Percentiles rank a stretch among this genome's conserved stretches.
These are phyloP conservation scores for Hyphopichia wangnamkhiaoensis DNA, from an alignment of 1,139 yeast species.

Conservation along the genomic window DNA sequence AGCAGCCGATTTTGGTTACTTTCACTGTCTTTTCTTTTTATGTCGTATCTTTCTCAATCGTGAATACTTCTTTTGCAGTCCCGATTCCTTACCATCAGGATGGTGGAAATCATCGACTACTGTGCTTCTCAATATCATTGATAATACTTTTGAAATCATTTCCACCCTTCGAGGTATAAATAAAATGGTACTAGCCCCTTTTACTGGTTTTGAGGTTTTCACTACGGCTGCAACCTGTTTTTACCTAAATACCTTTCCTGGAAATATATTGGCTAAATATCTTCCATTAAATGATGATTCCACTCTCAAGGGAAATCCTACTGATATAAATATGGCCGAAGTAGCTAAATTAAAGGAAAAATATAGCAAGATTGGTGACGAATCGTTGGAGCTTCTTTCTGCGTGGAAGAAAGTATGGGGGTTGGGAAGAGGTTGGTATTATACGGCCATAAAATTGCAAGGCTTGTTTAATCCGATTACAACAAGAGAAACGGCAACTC, in stretches of 20 bases:
- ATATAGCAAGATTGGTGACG: constrained; percentile 19
- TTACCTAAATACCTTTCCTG: constrained; percentile 32
- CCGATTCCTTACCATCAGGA: constrained; percentile 26
- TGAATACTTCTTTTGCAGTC: constrained; percentile 35
- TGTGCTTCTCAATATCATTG: constrained; percentile 23
- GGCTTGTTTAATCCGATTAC: constrained; percentile 18
- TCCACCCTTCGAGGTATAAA: constrained; percentile 23
- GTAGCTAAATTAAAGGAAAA: constrained; percentile 15
- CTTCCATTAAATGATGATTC: constrained; percentile 8
- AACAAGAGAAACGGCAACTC: constrained; percentile 11
- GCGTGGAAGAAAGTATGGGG: constrained; percentile 28
- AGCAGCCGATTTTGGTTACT: constrained; percentile 36
- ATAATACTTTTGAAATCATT: constrained; percentile 24
- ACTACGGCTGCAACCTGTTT: constrained; percentile 34
- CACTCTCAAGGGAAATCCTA: neutral
- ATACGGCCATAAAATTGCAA: constrained; percentile 19
- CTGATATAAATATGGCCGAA: constrained; percentile 4
- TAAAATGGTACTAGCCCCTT: constrained; percentile 39
- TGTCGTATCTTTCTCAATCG: constrained; percentile 35
- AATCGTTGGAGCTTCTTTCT: constrained; percentile 17
- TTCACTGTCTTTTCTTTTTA: constrained; percentile 33
- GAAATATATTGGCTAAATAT: constrained; percentile 14
- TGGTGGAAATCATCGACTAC: constrained; percentile 32
- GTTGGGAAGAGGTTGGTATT: constrained; percentile 27
- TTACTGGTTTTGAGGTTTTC: constrained; percentile 39